Evolutionary conservation across 352 stramenopile genomes (phyloP), one percentile per base, ranked within the genome.

Genomic region (Peronospora farinosa): DNA sequence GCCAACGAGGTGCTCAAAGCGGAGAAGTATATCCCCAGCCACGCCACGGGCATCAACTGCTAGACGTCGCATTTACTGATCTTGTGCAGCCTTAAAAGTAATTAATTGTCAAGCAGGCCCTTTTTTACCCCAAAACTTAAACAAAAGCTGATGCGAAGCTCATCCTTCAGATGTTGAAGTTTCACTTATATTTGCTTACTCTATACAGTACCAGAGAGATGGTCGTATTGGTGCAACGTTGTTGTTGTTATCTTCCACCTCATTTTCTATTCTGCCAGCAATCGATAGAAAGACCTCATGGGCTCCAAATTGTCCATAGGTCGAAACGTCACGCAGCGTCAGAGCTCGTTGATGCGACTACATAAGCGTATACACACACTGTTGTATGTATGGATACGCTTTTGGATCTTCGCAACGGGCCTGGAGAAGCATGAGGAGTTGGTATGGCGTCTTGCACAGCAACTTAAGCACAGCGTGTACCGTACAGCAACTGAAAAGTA

Each of bases 391-490:
- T 84, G 67, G 72, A n/a, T 75, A 57, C 79, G 82, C 35, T 86
- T 91, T 39, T 88, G 74, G 76, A 72, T 93, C 63, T 90, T 84
- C 57, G 60, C 78, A 37, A 91, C 72, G 21, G 79, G 82, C 0
- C 59, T 93, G 27, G 69, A 91, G 51, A 57, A 69, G 35, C 71
- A 88, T 46, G 78, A 86, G 37, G 35, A 67, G 47, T 59, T 86
- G 17, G 44, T 77, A 27, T 59, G 61, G 40, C 66, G 58, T 5
- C 31, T 91, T 16, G 51, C 70, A 7, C 45, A 67, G 25, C 73
- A 83, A 40, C 48, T 84, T 23, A 80, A 81, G 48, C 76, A 86
- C 49, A 74, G 74, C 38, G 49, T 63, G 30, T 68, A 67, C 43
- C 46, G 50, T 0, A 57, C 60, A 13, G 51, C 59, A 0, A 31